Percentiles rank a stretch among this genome's conserved stretches.
Conservation (phyloP, 805 yeast genomes). For the Ogataea paradorogensis region DNA sequence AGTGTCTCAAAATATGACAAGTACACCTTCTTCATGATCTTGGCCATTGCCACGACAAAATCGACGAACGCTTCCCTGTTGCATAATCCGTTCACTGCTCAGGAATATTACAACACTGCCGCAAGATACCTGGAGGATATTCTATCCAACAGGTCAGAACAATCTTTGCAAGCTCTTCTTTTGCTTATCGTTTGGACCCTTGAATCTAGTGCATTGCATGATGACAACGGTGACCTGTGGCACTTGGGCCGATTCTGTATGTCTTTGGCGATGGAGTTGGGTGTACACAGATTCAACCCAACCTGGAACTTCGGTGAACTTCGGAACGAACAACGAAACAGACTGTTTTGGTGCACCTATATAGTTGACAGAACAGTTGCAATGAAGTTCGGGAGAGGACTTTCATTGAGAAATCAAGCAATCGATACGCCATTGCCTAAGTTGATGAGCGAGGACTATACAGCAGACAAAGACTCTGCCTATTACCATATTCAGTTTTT, state of each 20-base stretch:
- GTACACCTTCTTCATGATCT: constrained; percentile 21
- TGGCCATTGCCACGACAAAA: constrained; percentile 21
- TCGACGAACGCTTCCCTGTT: constrained; percentile 3
- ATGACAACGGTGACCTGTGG: constrained; percentile 29
- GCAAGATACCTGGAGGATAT: constrained; percentile 24
- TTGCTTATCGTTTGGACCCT: constrained; percentile 25
- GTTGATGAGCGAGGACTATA: constrained; percentile 19
- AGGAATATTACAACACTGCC: constrained; percentile 26
- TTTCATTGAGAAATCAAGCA: constrained; percentile 26
- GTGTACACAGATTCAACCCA: constrained; percentile 27
- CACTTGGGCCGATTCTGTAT: constrained; percentile 24
- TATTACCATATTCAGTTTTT: constrained; percentile 20
- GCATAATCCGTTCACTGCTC: constrained; percentile 20
- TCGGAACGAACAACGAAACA: constrained; percentile 24
- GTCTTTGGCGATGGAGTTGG: constrained; percentile 30
- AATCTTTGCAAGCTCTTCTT: constrained; percentile 22
- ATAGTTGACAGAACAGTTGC: constrained; percentile 26
- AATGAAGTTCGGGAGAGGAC: constrained; percentile 26
- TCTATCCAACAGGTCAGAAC: constrained; percentile 21
- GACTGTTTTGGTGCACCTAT: constrained; percentile 27
- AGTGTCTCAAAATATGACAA: constrained; percentile 21
- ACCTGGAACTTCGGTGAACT: constrained; percentile 26
- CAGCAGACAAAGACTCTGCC: constrained; percentile 6
- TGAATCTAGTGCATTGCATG: constrained; percentile 21
- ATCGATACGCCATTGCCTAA: constrained; percentile 27